Base-by-base conservation (phyloP, 257 asterid genomes). In the Paulownia fortunei region DNA sequence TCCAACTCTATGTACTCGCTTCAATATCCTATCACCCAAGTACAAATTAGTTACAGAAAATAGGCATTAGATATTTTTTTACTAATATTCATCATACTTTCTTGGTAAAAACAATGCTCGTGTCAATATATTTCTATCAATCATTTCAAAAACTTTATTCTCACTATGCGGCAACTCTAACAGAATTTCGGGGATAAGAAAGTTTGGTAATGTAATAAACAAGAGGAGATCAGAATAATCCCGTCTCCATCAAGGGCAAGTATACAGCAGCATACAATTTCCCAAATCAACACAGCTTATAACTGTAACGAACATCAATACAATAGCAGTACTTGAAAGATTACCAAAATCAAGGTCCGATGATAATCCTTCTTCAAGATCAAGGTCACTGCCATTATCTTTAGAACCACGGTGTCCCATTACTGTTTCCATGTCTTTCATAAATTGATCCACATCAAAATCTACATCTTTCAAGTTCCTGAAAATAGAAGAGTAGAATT, bases 321-420 rank as follows among this genome's bases (percentile, higher is more conserved):
- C 34, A 34, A 5, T 23, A 79, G 72, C 64, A 77, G 49, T 6
- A 42, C 58, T 39, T 32, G 30, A 55, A 49, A 64, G 21, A 76
- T 85, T 88, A 94, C 97, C 98, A 58, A 88, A 89, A 84, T 91
- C 96, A 88, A 91, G 88, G 84, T 90, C 99, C 0, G 90, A 92
- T 36, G 91, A 88, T 69, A 85, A 86, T 49, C 81, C 97, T 52
- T 85, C 94, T 67, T 87, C 97, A 65, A 78, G 79, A 77, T 89
- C 93, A 82, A 30, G 68, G 78, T 88, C 93, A 70, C 86, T 82
- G 58, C 79, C 87, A 62, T 30, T 71, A 60, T 83, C 89, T 74
- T 84, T 82, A 76, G 87, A 79, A 66, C 85, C 89, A 58, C 72
- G 89, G 52, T 19, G 81, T 55, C 84, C 86, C 94, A 90, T 79